Evolutionary conservation across 2,329 filamentous ascomycete species (phyloP).

Genomic region (Colletotrichum gloeosporioides): DNA sequence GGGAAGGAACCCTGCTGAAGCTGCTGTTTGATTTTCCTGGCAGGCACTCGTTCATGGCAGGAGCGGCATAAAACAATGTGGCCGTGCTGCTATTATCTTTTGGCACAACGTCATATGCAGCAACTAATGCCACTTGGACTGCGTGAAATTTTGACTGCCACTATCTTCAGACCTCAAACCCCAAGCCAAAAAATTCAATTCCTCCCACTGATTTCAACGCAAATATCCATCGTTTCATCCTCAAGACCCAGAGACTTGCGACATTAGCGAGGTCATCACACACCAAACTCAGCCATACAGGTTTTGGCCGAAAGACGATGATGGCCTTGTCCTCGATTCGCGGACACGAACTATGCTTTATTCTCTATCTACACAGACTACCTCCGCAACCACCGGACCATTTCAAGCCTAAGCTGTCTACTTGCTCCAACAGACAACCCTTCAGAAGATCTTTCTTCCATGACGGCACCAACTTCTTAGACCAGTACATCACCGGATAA

Average conservation of each 20-base stretch:
- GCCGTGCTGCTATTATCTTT: background rate
- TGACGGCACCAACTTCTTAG: background rate
- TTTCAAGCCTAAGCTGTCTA: background rate
- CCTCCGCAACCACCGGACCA: background rate
- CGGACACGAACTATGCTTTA: background rate
- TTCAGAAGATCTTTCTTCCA: background rate
- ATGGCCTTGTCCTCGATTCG: too few relatives aligned
- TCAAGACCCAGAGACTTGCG: background rate
- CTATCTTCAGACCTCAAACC: background rate
- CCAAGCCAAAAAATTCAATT: background rate
- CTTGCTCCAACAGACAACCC: background rate
- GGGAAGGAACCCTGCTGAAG: background rate
- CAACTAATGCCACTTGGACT: background rate
- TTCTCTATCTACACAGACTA: background rate
- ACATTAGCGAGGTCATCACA: background rate
- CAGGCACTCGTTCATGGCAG: background rate
- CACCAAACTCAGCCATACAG: background rate
- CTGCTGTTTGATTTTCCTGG: background rate
- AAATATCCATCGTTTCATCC: background rate
- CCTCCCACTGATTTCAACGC: background rate
- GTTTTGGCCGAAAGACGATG: too few relatives aligned
- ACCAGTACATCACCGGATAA: background rate
- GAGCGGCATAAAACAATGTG: background rate
- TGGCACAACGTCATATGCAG: background rate
- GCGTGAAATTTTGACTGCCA: background rate